Conservation (phyloP, 805 yeast genomes). For the Monosporozyma solicola region DNA sequence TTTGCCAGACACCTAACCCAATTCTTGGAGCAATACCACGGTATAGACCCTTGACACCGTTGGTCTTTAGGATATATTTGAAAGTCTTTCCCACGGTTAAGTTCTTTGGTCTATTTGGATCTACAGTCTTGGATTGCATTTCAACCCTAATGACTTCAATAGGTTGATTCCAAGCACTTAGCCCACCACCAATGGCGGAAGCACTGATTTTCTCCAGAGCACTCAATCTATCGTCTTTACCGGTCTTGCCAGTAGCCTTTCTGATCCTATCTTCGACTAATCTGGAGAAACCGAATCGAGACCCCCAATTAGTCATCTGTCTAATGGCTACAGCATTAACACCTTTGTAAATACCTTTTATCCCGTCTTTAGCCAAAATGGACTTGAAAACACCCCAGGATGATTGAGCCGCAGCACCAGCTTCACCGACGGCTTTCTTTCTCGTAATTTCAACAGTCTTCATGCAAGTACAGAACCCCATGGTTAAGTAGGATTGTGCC, state of each 20-base stretch:
- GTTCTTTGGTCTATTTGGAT: slow-evolving; percentile 93
- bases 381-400: slow-evolving; percentile 81
- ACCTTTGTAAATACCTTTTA: slow-evolving; percentile 92
- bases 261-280: slow-evolving; percentile 83
- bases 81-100: slow-evolving; percentile 68
- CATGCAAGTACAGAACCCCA: slow-evolving; percentile 99
- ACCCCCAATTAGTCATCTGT: slow-evolving; percentile 99
- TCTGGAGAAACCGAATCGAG: slow-evolving; percentile 88
- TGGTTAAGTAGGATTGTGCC: slow-evolving; percentile 90
- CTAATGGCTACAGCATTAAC: slow-evolving; percentile 98
- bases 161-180: slow-evolving; percentile 98
- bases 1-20: slow-evolving; percentile 96
- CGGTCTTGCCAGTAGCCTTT: slow-evolving; percentile 48
- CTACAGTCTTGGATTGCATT: slow-evolving; percentile 91
- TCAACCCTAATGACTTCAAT: slow-evolving; percentile 96
- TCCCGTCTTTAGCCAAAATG: slow-evolving; percentile 78
- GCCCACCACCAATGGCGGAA: slow-evolving; percentile 91
- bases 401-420: slow-evolving; percentile 64
- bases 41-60: slow-evolving; percentile 84
- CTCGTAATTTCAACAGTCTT: slow-evolving; percentile 97
- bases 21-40: slow-evolving; percentile 97
- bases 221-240: slow-evolving; percentile 47
- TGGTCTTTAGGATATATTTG: slow-evolving; percentile 70
- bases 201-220: slow-evolving; percentile 78
- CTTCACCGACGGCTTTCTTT: slow-evolving; percentile 54